Conservation (phyloP, 2,329 filamentous ascomycete genomes). For the Hypoxylon sp. region DNA sequence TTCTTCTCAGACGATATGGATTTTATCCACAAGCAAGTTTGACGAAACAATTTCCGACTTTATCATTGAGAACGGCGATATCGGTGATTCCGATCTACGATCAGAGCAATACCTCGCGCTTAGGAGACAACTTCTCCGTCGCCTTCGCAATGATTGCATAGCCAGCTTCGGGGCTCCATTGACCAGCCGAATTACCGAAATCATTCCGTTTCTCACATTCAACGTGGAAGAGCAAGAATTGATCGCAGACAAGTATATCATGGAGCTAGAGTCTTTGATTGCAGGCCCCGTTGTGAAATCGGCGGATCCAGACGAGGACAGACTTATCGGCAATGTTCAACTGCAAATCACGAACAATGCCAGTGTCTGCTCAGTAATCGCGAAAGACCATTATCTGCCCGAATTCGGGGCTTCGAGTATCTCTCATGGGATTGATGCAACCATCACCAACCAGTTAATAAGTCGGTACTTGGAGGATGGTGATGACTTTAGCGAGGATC, state of each 20-base stretch:
- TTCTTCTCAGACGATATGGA: slow-evolving; percentile 62
- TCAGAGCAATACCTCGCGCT: slow-evolving; percentile 22
- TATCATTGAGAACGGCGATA: slow-evolving; percentile 46
- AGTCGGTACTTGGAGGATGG: slow-evolving; percentile 51
- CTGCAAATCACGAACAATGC: slow-evolving; percentile 51
- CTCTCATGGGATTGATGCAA: slow-evolving; percentile 45
- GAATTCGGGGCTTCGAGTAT: slow-evolving; percentile 55
- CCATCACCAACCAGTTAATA: slow-evolving; percentile 43
- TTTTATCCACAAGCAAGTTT: slow-evolving; percentile 61
- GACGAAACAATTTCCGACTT: slow-evolving; percentile 57
- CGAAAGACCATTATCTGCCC: slow-evolving; percentile 50
- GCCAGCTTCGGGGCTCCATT: slow-evolving; percentile 52
- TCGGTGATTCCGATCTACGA: slow-evolving; percentile 18
- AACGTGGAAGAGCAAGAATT: slow-evolving; percentile 53
- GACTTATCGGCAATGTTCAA: slow-evolving; percentile 52
- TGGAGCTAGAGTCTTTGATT: slow-evolving; percentile 51
- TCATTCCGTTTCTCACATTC: slow-evolving; percentile 48
- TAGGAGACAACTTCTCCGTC: slow-evolving; percentile 30
- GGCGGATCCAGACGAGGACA: slow-evolving; percentile 47
- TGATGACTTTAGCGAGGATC: slow-evolving; percentile 49
- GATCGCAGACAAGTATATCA: slow-evolving; percentile 58
- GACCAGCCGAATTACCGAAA: slow-evolving; percentile 57
- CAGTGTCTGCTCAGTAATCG: slow-evolving; percentile 51
- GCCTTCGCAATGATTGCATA: slow-evolving; percentile 33
- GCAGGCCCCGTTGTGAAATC: slow-evolving; percentile 50